Evolutionary conservation across 2,329 filamentous ascomycete species (phyloP), one percentile per base, ranked within the genome.

Genomic region (Fusarium setosum): DNA sequence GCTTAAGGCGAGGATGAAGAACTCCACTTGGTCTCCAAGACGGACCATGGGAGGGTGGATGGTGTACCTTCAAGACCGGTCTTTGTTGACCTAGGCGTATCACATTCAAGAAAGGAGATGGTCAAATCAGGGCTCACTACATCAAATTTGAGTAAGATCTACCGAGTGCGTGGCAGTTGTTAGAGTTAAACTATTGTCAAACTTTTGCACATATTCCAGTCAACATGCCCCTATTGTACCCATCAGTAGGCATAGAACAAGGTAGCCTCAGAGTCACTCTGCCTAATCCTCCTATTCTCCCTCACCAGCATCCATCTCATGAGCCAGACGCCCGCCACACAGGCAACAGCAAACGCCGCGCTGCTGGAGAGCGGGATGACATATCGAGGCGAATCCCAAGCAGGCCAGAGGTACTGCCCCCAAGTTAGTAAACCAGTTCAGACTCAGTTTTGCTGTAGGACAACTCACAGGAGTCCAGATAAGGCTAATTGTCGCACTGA

Each of bases 291-390:
- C 34, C 71, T 71, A 57, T 75, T 75, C 6, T 63, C 67, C 0
- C 55, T 64, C 8, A 72, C 49, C 8, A 75, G 48, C 73, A 73
- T 74, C 51, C 69, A 61, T 5, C 67, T 57, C 61, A 75, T 60
- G 0, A 63, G 53, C 73, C 73, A 75, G 0, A 70, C 70, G 2
- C 72, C 72, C 1, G 65, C 72, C 10, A 75, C 76, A 9, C 78
- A 78, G 3, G 77, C 72, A 3, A 76, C 75, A 20, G 72, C 73
- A 62, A 75, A 74, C 0, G 29, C 69, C 1, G 64, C 67, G 12
- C 69, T 72, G 18, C 61, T 66, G 4, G 62, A 62, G n/a, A 71
- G 56, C 1, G 69, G 64, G 5, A 63, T 38, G 1, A 67, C 55
- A 49, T 70, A 71, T 24, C 69, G 67, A 5, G 70, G 68, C 5